Conservation (phyloP, 345 rosid species). For the Hibiscus mutabilis region DNA sequence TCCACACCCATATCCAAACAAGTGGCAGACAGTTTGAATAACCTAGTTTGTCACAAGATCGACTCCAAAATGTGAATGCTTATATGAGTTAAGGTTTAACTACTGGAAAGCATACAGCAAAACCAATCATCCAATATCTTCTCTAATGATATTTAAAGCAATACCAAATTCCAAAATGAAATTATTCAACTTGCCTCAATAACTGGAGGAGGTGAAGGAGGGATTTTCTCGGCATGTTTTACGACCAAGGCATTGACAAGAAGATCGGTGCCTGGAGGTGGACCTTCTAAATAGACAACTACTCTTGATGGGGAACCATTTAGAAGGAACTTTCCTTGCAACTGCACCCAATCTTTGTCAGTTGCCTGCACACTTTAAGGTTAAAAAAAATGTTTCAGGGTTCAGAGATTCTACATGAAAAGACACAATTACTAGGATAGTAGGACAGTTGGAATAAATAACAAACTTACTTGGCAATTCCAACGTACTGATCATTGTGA, state of each 20-base stretch:
- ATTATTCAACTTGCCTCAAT: constrained; percentile 43
- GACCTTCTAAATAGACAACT: constrained; percentile 84
- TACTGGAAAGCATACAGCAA: constrained; percentile 1
- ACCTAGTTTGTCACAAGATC: background rate
- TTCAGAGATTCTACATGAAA: background rate
- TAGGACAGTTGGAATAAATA: background rate
- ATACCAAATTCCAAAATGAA: background rate
- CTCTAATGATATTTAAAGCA: background rate
- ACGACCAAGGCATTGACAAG: constrained; percentile 64
- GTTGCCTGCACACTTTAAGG: constrained; percentile 63
- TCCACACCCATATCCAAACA: background rate
- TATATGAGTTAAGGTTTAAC: background rate
- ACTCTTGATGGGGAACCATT: constrained; percentile 74
- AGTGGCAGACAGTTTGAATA: background rate
- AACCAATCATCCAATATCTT: background rate
- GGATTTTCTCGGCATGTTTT: constrained; percentile 63
- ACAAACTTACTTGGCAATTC: constrained; percentile 65
- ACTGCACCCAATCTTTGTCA: constrained; percentile 69
- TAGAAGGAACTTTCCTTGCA: constrained; percentile 84
- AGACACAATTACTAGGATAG: background rate
- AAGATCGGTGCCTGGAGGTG: constrained; percentile 80
- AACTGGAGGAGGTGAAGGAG: constrained; percentile 55
- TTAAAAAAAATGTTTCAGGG: background rate
- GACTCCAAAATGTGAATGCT: background rate
- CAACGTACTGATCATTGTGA: constrained; percentile 69